Evolutionary conservation across 169 alveolate species (phyloP).

Genomic region (Plasmodium adleri): DNA sequence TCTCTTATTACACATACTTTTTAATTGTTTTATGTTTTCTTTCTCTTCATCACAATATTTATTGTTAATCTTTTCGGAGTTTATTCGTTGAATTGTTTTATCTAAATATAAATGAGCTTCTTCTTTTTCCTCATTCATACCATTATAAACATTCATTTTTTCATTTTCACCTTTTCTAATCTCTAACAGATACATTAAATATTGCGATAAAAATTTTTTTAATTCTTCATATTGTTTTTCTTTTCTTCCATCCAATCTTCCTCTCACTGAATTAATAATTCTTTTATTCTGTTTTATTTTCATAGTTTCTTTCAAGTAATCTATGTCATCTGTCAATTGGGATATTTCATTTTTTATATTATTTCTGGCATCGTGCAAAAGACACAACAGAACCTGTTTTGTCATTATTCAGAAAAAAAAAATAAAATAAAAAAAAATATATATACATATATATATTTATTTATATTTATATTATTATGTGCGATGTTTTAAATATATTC

Average conservation of each 20-base stretch:
- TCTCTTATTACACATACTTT: constrained; percentile 31
- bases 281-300: constrained; percentile 9
- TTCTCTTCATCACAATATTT: background rate
- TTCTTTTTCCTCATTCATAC: background rate
- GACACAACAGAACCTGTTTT: constrained; percentile 26
- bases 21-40: constrained; percentile 1
- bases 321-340: constrained; percentile 42
- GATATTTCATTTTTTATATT: constrained; percentile 38
- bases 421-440: background rate
- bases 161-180: background rate
- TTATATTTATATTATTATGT: background rate
- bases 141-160: too few relatives aligned
- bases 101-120: background rate
- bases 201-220: constrained; percentile 27
- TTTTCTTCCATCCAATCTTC: constrained; percentile 16
- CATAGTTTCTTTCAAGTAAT: constrained; percentile 14
- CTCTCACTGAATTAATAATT: background rate
- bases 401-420: constrained; percentile 22
- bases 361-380: constrained; percentile 50
- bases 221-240: constrained; percentile 30
- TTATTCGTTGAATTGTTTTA: background rate
- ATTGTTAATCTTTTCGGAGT: background rate
- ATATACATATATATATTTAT: too few relatives aligned
- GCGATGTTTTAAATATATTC: background rate
- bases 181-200: constrained; percentile 28